Evolutionary conservation across 148 eudicot genomes (phyloP).

Genomic region (Cornus suecica): DNA sequence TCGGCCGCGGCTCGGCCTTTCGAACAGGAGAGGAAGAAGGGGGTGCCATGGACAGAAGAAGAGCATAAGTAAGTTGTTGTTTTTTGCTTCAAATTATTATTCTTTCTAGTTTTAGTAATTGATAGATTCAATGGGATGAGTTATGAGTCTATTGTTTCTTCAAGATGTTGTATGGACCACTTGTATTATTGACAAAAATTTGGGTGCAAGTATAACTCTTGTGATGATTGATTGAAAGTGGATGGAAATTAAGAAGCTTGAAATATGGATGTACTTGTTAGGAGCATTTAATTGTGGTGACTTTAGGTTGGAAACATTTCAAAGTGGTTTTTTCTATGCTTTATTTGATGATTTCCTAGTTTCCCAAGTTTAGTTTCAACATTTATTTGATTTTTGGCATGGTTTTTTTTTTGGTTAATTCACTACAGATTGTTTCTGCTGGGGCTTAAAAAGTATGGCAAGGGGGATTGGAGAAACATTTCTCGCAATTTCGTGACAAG

Average conservation of each 20-base stretch:
- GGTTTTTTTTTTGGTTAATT: constrained; percentile 7
- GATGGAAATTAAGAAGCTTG: neutral
- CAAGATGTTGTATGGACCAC: neutral
- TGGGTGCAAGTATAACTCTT: no score
- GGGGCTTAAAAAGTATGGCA: constrained; percentile 95
- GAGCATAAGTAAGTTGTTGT: constrained; percentile 77
- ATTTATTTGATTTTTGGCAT: constrained; percentile 19
- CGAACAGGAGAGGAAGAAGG: constrained; percentile 97
- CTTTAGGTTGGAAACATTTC: neutral
- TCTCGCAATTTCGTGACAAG: constrained; percentile 83
- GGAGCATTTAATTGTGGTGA: constrained; percentile 1
- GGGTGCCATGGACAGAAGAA: constrained; percentile 98
- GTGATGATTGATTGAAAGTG: neutral
- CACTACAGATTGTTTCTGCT: constrained; percentile 72
- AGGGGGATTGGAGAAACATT: constrained; percentile 99
- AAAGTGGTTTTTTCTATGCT: neutral
- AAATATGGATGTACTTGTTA: neutral
- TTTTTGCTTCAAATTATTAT: neutral
- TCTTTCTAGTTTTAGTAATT: neutral
- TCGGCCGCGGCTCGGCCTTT: constrained; percentile 34
- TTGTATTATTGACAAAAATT: neutral
- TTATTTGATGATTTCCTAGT: neutral
- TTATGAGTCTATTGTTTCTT: no score
- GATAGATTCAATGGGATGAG: neutral
- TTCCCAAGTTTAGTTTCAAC: constrained; percentile 6